Conservation (phyloP, 768 basidiomycete genomes). For the Boletales sp. region DNA sequence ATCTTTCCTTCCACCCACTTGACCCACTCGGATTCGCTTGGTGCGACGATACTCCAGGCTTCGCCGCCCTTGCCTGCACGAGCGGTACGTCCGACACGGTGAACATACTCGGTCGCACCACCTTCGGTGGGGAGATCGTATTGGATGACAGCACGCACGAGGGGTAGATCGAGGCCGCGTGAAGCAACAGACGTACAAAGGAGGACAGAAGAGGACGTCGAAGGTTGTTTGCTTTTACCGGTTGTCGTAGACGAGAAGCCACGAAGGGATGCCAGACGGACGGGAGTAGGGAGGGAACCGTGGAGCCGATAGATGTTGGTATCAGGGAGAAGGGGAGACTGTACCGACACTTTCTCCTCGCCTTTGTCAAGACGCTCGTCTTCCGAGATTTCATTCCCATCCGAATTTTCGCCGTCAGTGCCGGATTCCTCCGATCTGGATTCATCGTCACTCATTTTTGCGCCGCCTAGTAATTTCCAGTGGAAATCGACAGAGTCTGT, state of each 20-base stretch:
- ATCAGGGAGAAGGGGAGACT: slow-evolving; percentile 76
- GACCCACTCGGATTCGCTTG: slow-evolving; percentile 87
- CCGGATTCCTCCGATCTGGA: slow-evolving; percentile 23
- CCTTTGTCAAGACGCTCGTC: slow-evolving; percentile 25
- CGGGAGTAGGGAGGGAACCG: slow-evolving; percentile 81
- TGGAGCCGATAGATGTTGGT: slow-evolving; percentile 86
- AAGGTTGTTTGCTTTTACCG: slow-evolving; percentile 27
- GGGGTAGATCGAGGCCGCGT: slow-evolving; percentile 93
- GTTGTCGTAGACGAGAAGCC: slow-evolving; percentile 59
- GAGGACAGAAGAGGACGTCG: slow-evolving; percentile 60
- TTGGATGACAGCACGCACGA: slow-evolving; percentile 92
- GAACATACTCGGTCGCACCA: slow-evolving; percentile 93
- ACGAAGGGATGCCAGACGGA: slow-evolving; percentile 78
- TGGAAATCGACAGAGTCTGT: slow-evolving; percentile 98
- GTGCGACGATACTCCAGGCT: slow-evolving; percentile 89
- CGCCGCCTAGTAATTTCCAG: slow-evolving; percentile 77
- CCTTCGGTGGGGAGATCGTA: slow-evolving; percentile 98
- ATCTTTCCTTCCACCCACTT: slow-evolving; percentile 86
- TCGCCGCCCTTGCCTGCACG: slow-evolving; percentile 95
- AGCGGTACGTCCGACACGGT: slow-evolving; percentile 95
- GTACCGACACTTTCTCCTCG: slow-evolving; percentile 48
- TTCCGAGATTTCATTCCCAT: slow-evolving; percentile 23
- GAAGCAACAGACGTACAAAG: slow-evolving; percentile 97
- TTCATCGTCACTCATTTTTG: slow-evolving; percentile 54
- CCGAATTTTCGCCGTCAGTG: slow-evolving; percentile 22